phyloP scores from a whole-genome alignment of 345 rosid genomes.

The Citrus hindsii region DNA sequence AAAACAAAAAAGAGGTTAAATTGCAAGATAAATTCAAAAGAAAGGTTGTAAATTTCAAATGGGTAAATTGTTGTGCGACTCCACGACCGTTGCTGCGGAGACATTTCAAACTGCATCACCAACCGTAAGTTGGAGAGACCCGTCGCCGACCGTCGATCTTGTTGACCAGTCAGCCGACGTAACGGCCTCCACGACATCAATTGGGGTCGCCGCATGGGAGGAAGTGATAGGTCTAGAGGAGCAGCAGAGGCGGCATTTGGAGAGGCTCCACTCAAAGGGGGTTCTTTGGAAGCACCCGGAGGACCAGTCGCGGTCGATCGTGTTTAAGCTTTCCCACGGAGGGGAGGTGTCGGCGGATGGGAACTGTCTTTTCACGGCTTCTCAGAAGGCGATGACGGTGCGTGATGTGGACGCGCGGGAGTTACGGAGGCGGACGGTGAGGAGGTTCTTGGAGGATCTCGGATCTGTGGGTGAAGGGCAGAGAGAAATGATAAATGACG shows the following conservation, averaged over 20 bases:
- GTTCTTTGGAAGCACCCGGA: slow-evolving; percentile 87
- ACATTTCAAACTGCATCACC: slow-evolving; percentile 64
- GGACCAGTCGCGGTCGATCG: slow-evolving; percentile 51
- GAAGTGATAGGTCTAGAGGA: slow-evolving; percentile 87
- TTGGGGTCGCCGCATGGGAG: slow-evolving; percentile 50
- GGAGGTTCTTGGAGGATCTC: slow-evolving; percentile 64
- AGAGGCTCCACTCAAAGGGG: slow-evolving; percentile 71
- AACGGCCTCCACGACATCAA: neutral
- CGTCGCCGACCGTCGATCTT: slow-evolving; percentile 47
- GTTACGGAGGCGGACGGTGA: slow-evolving; percentile 61
- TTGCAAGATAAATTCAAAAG: neutral
- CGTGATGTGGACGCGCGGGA: slow-evolving; percentile 77
- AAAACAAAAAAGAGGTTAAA: neutral
- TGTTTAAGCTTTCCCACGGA: slow-evolving; percentile 80
- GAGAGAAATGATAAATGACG: slow-evolving; percentile 45
- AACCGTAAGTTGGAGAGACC: slow-evolving; percentile 54
- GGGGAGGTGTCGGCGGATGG: slow-evolving; percentile 97
- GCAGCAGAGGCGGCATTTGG: slow-evolving; percentile 74
- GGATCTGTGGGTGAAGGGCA: slow-evolving; percentile 57
- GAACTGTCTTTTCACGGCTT: slow-evolving; percentile 95
- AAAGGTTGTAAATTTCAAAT: slow-evolving; percentile 25
- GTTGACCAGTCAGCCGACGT: slow-evolving; percentile 33
- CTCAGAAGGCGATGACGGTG: slow-evolving; percentile 79
- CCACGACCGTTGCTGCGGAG: slow-evolving; percentile 60
- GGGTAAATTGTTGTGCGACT: slow-evolving; percentile 86